Evolutionary conservation across 2,329 filamentous ascomycete species (phyloP), one percentile per base, ranked within the genome.

Genomic region (Talaromyces sp.): DNA sequence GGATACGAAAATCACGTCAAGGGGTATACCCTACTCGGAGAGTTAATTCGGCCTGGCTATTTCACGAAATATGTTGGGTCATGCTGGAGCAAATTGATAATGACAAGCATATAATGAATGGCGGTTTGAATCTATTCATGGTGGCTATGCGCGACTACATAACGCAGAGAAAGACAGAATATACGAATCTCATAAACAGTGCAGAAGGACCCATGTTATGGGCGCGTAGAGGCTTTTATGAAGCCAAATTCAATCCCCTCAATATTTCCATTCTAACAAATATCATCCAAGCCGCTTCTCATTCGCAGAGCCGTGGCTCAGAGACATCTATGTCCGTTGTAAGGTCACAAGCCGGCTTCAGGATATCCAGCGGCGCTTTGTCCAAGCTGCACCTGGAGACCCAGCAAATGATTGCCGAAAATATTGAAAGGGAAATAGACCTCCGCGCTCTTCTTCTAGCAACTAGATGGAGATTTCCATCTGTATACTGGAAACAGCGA

Each of bases 61-160:
- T 61, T 12, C 59, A 61, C 31, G 59, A 61, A 38, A 26, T 35
- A 10, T 61, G 59, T 48, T 58, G 43, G 43, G n/a, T 26, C 27
- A 52, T 52, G 21, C 11, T 52, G 11, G 48, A 52, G 29, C 31
- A 35, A 14, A 31, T 26, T 27, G 19, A n/a, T n/a, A 29, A 58
- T 21, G 31, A 26, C 8, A n/a, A 26, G 7, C 24, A 50, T 17
- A 7, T 21, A 9, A 48, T 50, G 17, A 46, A 50, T n/a, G 24
- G 14, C 17, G 27, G 46, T 19, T 8, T 50, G n/a, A 29, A 50
- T 24, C 0, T 48, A 8, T 57, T 57, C n/a, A 50, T 50, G 38
- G n/a, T 9, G 32, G 54, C 54, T 27, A n/a, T 60, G 38, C 4
- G 19, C 10, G 24, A 32, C n/a, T 54, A 60, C 27, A n/a, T 51